phyloP scores from a whole-genome alignment of 495 filamentous ascomycete genomes.

The Penicillium riverlandense region DNA sequence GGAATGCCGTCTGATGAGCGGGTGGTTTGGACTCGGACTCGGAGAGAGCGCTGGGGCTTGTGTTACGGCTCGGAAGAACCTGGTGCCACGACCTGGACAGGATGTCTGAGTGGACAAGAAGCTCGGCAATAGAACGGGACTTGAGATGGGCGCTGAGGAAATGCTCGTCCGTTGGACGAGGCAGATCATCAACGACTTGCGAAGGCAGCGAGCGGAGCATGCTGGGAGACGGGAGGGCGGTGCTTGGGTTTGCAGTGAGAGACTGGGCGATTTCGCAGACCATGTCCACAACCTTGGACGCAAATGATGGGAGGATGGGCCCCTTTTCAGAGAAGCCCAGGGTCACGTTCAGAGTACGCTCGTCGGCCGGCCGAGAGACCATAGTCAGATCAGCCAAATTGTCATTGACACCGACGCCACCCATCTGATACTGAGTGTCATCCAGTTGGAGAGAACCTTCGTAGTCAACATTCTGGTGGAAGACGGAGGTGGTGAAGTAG shows the following conservation, averaged over 20 bases:
- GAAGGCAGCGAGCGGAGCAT: slow-evolving; percentile 28
- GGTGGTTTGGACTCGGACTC: slow-evolving; percentile 5
- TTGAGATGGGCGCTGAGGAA: slow-evolving; percentile 33
- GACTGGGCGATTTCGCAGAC: slow-evolving; percentile 39
- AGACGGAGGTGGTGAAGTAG: slow-evolving; percentile 40
- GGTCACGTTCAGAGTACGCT: slow-evolving; percentile 33
- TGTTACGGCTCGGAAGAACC: slow-evolving; percentile 30
- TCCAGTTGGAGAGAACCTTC: slow-evolving; percentile 37
- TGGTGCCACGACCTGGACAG: slow-evolving; percentile 45
- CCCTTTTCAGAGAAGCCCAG: slow-evolving; percentile 41
- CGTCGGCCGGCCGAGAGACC: slow-evolving; percentile 36
- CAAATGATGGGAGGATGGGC: slow-evolving; percentile 31
- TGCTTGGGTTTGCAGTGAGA: slow-evolving; percentile 37
- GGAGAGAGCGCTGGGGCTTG: not conserved
- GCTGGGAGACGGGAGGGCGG: slow-evolving; percentile 34
- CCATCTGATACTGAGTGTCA: slow-evolving; percentile 40
- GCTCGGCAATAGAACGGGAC: slow-evolving; percentile 36
- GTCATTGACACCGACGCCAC: slow-evolving; percentile 41
- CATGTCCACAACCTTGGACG: slow-evolving; percentile 40
- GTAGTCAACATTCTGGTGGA: slow-evolving; percentile 42
- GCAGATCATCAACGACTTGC: slow-evolving; percentile 22
- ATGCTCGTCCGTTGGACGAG: slow-evolving; percentile 17
- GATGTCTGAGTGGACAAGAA: slow-evolving; percentile 39
- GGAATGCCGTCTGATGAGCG: slow-evolving; percentile 19
- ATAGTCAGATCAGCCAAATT: slow-evolving; percentile 45